phyloP scores from a whole-genome alignment of 371 early-diverging fungal species.

The Syncephalis plumigaleata region DNA sequence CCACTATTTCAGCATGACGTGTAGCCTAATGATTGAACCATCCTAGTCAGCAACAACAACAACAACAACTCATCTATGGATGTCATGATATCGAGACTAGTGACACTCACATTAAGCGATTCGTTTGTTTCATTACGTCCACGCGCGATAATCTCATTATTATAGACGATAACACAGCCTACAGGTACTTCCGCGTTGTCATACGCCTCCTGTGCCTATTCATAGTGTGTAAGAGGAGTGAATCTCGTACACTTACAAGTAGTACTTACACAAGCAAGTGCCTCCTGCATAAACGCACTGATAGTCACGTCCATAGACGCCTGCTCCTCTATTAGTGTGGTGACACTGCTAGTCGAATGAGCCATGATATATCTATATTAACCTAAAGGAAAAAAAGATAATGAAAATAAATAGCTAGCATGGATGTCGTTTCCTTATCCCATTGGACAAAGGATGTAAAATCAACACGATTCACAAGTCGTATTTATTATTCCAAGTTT shows the following conservation, averaged over 20 bases:
- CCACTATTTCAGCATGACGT: conserved; percentile 84
- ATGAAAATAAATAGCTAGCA: conserved; percentile 95
- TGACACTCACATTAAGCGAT: conserved; percentile 53
- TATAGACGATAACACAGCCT: conserved; percentile 89
- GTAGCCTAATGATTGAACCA: conserved; percentile 43
- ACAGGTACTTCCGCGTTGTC: conserved; percentile 88
- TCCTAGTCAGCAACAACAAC: not conserved
- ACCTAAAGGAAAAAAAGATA: conserved; percentile 77
- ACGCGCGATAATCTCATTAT: conserved; percentile 38
- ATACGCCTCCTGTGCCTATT: conserved; percentile 76
- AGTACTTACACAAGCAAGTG: too few species aligned
- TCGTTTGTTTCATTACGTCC: conserved; percentile 79
- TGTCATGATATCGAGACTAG: not conserved
- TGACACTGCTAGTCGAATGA: conserved; percentile 72
- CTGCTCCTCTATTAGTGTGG: conserved; percentile 52
- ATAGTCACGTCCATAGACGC: not conserved
- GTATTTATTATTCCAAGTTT: too few species aligned
- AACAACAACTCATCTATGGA: not conserved
- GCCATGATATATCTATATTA: conserved; percentile 45
- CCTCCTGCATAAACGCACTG: too few species aligned
- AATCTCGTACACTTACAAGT: too few species aligned
- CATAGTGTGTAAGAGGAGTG: not conserved
- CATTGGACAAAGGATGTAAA: too few species aligned
- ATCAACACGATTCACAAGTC: too few species aligned
- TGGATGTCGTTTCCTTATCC: conserved; percentile 73